Evolutionary conservation across 2,329 filamentous ascomycete species (phyloP).

Genomic region (Fusarium sororula): DNA sequence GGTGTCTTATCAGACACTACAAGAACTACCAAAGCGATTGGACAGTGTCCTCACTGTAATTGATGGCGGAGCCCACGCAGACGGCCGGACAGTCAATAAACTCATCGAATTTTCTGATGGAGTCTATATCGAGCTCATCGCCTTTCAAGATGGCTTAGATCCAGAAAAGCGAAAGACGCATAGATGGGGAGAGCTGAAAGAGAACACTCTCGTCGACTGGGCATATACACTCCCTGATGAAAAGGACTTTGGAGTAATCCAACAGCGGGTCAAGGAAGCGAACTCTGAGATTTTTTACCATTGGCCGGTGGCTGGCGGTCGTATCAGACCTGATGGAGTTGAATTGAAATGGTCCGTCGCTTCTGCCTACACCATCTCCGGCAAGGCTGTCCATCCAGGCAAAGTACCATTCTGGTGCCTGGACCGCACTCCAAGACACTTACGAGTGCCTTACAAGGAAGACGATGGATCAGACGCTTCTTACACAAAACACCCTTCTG

Average conservation of each 20-base stretch:
- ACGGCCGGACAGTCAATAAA: slow-evolving; percentile 26
- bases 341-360: slow-evolving; percentile 26
- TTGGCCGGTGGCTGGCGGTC: slow-evolving; percentile 10
- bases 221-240: slow-evolving; percentile 14
- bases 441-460: slow-evolving; percentile 8
- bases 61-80: slow-evolving; percentile 18
- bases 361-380: slow-evolving; percentile 4
- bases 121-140: slow-evolving; percentile 27
- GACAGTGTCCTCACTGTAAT: slow-evolving; percentile 9
- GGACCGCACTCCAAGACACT: slow-evolving; percentile 3
- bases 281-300: not conserved
- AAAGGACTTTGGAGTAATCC: slow-evolving; percentile 9
- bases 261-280: not conserved
- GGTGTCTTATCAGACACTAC: slow-evolving; percentile 12
- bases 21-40: slow-evolving; percentile 5
- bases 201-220: slow-evolving; percentile 22
- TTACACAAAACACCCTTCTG: slow-evolving; percentile 16
- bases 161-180: slow-evolving; percentile 15
- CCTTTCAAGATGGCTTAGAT: slow-evolving; percentile 18
- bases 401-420: slow-evolving; percentile 28
- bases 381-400: slow-evolving; percentile 6
- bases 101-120: slow-evolving; percentile 19
- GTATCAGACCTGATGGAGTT: slow-evolving; percentile 21
- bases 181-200: slow-evolving; percentile 18
- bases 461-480: not conserved